A percentile compares a stretch with the other conserved stretches of the same genome.
phyloP scores from a whole-genome alignment of 2,329 filamentous ascomycete species.

The Calonectria montana region DNA sequence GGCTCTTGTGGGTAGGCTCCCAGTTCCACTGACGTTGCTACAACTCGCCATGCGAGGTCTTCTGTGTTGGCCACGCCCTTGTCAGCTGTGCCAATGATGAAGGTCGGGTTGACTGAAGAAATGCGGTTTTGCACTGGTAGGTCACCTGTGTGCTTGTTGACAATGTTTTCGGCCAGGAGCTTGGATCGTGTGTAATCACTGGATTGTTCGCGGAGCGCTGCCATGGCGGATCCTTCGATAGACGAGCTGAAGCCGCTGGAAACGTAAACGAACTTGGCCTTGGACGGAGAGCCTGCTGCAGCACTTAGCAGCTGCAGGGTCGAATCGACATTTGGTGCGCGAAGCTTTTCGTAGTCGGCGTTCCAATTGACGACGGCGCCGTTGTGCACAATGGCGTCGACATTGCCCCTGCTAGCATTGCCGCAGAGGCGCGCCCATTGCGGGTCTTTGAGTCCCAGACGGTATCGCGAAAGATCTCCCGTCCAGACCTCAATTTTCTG shows the following conservation, averaged over 20 bases:
- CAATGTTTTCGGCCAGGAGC: slow-evolving; percentile 28
- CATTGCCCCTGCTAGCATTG: background rate
- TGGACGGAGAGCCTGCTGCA: slow-evolving; percentile 18
- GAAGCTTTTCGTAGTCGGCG: slow-evolving; percentile 77
- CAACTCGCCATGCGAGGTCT: slow-evolving; percentile 32
- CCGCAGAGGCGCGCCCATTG: slow-evolving; percentile 4
- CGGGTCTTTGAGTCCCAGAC: slow-evolving; percentile 44
- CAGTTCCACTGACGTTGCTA: slow-evolving; percentile 1
- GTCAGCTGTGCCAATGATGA: slow-evolving; percentile 27
- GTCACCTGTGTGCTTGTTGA: background rate
- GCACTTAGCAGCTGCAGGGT: slow-evolving; percentile 33
- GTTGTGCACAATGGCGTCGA: slow-evolving; percentile 75
- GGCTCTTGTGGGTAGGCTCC: slow-evolving; percentile 17
- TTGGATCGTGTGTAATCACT: slow-evolving; percentile 29
- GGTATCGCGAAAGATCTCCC: slow-evolving; percentile 78
- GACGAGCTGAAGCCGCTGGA: slow-evolving; percentile 25
- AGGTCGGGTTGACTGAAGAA: slow-evolving; percentile 31
- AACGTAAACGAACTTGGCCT: slow-evolving; percentile 37
- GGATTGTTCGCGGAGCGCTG: background rate
- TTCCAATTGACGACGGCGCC: slow-evolving; percentile 87
- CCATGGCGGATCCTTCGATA: background rate
- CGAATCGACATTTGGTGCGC: slow-evolving; percentile 74
- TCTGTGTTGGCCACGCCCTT: slow-evolving; percentile 32
- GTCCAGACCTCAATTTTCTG: slow-evolving; percentile 70
- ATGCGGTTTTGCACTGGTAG: slow-evolving; percentile 24